Evolutionary conservation across 306 rosid species (phyloP).

Genomic region (Cercis canadensis): DNA sequence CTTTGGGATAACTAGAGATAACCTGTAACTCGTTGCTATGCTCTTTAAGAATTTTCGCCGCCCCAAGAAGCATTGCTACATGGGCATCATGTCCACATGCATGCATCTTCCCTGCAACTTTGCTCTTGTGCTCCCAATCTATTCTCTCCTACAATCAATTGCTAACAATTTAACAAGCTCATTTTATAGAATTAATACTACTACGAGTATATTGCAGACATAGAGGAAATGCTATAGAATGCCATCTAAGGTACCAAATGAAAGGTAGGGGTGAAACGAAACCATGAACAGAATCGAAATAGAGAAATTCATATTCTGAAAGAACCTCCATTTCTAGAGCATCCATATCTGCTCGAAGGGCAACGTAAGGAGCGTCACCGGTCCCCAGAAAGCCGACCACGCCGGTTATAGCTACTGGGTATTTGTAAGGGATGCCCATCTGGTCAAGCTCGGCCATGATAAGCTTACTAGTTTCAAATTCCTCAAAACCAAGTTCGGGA

Average conservation of each 20-base stretch:
- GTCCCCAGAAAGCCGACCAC: conserved; percentile 76
- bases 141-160: conserved; percentile 60
- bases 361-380: conserved; percentile 75
- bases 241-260: too few relatives aligned
- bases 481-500: conserved; percentile 81
- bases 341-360: conserved; percentile 93
- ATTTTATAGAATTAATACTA: conserved; percentile 6
- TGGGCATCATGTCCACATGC: conserved; percentile 97
- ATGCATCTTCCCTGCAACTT: conserved; percentile 92
- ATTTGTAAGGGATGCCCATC: conserved; percentile 57
- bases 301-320: background rate
- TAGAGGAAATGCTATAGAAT: too few relatives aligned
- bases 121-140: conserved; percentile 93
- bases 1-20: background rate
- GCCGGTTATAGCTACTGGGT: conserved; percentile 81
- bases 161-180: background rate
- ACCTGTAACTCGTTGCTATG: conserved; percentile 59
- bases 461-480: conserved; percentile 80
- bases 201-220: background rate
- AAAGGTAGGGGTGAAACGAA: too few relatives aligned
- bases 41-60: conserved; percentile 75
- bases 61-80: conserved; percentile 96
- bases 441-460: conserved; percentile 69
- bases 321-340: conserved; percentile 80
- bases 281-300: background rate